Percentiles rank a stretch among this genome's conserved stretches.
phyloP scores from a whole-genome alignment of 1,139 yeast genomes.

The Geotrichum restrictum region DNA sequence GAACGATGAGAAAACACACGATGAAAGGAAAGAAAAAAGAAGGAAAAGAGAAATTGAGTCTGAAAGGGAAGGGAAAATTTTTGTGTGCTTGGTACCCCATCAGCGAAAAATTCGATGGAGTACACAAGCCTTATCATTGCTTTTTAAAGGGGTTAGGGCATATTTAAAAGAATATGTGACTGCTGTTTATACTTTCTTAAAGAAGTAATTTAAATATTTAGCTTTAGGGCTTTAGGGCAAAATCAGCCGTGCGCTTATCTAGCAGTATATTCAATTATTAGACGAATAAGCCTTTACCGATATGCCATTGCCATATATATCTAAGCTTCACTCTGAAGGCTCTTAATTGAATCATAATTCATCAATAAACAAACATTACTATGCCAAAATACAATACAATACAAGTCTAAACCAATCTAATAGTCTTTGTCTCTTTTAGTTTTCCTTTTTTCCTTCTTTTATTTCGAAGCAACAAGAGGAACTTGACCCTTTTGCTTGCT shows the following conservation, averaged over 20 bases:
- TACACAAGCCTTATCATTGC: not conserved
- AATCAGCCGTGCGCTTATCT: slow-evolving; percentile 5
- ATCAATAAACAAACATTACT: slow-evolving; percentile 2
- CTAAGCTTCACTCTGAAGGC: not conserved
- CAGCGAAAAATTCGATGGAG: not conserved
- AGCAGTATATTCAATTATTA: too few species aligned
- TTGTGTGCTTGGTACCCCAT: slow-evolving; percentile 1
- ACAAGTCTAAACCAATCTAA: slow-evolving; percentile 7
- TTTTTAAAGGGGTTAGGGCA: not conserved
- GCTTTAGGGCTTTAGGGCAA: not conserved
- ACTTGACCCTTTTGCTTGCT: slow-evolving; percentile 8
- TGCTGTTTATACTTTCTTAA: not conserved
- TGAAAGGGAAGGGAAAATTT: not conserved
- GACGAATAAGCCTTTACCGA: too few species aligned
- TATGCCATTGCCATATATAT: not conserved
- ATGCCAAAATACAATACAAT: slow-evolving; percentile 10
- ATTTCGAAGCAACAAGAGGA: slow-evolving; percentile 2
- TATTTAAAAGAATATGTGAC: not conserved
- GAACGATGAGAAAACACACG: slow-evolving; percentile 8
- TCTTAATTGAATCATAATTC: not conserved
- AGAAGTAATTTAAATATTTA: too few species aligned
- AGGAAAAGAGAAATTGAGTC: not conserved
- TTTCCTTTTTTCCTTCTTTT: too few species aligned
- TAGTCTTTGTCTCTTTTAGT: not conserved
- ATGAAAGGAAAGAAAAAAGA: slow-evolving; percentile 6